Evolutionary conservation across 495 filamentous ascomycete species (phyloP), one percentile per base, ranked within the genome.

Genomic region (Hypoxylon subgilvum): DNA sequence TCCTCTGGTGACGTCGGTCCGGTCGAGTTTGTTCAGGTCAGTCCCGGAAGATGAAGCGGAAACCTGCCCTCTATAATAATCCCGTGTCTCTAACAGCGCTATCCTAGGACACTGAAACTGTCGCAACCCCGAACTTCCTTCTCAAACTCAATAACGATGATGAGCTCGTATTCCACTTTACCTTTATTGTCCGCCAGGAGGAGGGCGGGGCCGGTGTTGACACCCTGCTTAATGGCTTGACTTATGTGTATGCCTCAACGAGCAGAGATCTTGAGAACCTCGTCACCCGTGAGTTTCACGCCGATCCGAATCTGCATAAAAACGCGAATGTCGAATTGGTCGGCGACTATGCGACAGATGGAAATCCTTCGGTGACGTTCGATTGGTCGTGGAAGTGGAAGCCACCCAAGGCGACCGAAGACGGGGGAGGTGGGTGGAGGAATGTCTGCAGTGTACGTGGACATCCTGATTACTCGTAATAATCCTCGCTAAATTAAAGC

Each of bases 311-410:
- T 70, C 76, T 98, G 22, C 94, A 98, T 76, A 96, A 96, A 68
- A 97, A 97, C 63, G 83, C 91, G 18, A 97, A 96, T 72, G 94
- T 98, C 9, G 88, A 93, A 54, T 76, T 98, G 10, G 85, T 97
- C 6, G 94, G 94, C 0, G 91, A 94, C 69, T 96, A 84, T 71
- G 80, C 84, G 0, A 98, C 94, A 1, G 86, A 82, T 7, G 91
- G 91, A 13, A 88, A 80, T 55, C 76, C 86, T 8, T 92, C 90
- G 3, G 88, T 96, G 41, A 87, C 92, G 18, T 96, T 97, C 69
- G 87, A 94, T 23, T 98, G 93, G 90, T 85, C 86, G 14, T 98
- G 94, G 94, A 90, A 83, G 77, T 98, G 94, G 94, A 89, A 88
- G 61, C 91, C 94, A 10, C 94, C 94, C 12, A 96, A 91, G 76